phyloP scores from a whole-genome alignment of 345 rosid genomes.

The Cardamine chenopodiifolia region DNA sequence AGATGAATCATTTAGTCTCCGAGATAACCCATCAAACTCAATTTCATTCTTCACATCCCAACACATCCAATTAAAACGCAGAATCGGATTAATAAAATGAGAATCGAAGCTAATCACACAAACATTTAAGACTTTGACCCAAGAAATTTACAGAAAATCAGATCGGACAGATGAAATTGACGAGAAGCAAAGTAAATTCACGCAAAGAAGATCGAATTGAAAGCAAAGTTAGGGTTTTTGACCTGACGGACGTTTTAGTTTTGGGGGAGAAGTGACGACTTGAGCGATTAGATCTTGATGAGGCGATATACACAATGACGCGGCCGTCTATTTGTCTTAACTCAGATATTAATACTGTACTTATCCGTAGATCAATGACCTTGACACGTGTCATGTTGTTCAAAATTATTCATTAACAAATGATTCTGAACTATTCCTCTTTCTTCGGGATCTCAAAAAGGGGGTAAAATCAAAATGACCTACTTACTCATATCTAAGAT shows the following conservation, averaged over 20 bases:
- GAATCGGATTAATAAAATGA: not conserved
- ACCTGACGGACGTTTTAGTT: slow-evolving; percentile 13
- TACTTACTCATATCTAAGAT: slow-evolving; percentile 10
- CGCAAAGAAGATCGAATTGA: not conserved
- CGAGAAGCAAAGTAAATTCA: too few species aligned
- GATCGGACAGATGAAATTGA: slow-evolving; percentile 8
- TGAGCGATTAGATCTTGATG: slow-evolving; percentile 41
- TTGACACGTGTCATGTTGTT: slow-evolving; percentile 21
- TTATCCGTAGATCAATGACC: slow-evolving; percentile 25
- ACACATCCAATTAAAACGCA: not conserved
- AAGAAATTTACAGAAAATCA: slow-evolving; percentile 1
- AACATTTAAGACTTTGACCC: not conserved
- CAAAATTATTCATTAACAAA: not conserved
- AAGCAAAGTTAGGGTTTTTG: slow-evolving; percentile 24
- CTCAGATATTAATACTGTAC: slow-evolving; percentile 2
- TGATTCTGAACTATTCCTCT: not conserved
- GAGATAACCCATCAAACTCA: not conserved
- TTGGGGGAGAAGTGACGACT: slow-evolving; percentile 29
- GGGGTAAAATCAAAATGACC: slow-evolving; percentile 20
- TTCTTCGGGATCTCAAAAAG: not conserved
- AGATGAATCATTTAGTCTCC: not conserved
- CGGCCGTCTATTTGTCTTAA: slow-evolving; percentile 30
- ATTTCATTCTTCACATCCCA: not conserved
- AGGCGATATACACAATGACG: slow-evolving; percentile 38
- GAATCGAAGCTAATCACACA: slow-evolving; percentile 12